phyloP scores from a whole-genome alignment of 2,329 filamentous ascomycete genomes.

The Herpotrichia juniperi region DNA sequence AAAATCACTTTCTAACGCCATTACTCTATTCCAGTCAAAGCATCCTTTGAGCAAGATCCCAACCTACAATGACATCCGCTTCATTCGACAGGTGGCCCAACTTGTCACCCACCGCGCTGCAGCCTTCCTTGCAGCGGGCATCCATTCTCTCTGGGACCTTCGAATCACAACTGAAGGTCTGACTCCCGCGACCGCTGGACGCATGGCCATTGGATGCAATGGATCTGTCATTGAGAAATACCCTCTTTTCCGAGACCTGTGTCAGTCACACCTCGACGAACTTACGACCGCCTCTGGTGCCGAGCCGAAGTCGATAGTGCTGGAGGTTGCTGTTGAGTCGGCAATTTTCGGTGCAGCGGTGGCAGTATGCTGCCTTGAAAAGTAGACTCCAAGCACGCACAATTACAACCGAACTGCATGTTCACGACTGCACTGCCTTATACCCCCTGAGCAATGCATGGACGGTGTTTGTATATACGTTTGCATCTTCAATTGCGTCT shows the following conservation, averaged over 20 bases:
- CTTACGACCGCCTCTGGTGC: constrained; percentile 55
- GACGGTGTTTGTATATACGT: constrained; percentile 14
- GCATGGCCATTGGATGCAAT: constrained; percentile 71
- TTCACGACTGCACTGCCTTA: constrained; percentile 9
- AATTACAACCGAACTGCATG: neutral
- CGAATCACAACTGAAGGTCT: constrained; percentile 57
- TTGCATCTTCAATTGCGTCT: neutral
- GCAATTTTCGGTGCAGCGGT: constrained; percentile 78
- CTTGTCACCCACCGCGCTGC: constrained; percentile 65
- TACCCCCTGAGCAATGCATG: constrained; percentile 10
- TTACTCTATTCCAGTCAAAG: constrained; percentile 56
- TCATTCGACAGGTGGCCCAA: constrained; percentile 59
- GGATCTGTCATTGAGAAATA: constrained; percentile 82
- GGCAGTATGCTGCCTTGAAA: constrained; percentile 55
- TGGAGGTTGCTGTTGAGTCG: constrained; percentile 75
- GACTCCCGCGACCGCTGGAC: constrained; percentile 39
- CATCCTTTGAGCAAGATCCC: constrained; percentile 57
- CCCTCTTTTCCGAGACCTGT: constrained; percentile 67
- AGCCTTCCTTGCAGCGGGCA: constrained; percentile 66
- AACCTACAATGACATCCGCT: constrained; percentile 57
- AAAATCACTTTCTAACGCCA: constrained; percentile 45
- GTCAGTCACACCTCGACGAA: constrained; percentile 68
- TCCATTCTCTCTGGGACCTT: constrained; percentile 67
- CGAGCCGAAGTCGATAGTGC: constrained; percentile 56
- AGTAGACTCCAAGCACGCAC: constrained; percentile 8